These are phyloP conservation scores for Chlamydomonas sp. DNA, from an alignment of 139 green algal species.

Conservation along the genomic window DNA sequence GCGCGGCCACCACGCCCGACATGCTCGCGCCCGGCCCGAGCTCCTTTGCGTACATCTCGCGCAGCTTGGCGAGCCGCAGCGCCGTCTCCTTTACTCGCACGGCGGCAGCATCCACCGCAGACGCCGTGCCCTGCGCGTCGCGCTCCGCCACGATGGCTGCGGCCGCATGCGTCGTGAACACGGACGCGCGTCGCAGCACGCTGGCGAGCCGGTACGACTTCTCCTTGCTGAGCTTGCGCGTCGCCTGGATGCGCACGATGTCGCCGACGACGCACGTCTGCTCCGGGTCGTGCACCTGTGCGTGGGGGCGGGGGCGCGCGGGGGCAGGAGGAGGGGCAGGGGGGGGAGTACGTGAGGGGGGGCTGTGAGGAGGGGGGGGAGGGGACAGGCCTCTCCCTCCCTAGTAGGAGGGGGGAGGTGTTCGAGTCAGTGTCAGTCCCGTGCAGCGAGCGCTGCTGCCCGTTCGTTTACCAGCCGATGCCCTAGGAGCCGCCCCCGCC, in stretches of 20 bases:
- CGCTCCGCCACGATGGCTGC: not conserved
- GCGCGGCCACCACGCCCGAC: no score
- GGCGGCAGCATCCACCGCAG: constrained; percentile 4
- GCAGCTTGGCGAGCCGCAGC: constrained; percentile 11
- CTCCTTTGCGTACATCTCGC: constrained; percentile 21
- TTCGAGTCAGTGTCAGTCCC: not conserved
- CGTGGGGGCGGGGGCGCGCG: not conserved
- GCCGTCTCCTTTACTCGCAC: constrained; percentile 1
- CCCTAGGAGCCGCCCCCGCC: no score
- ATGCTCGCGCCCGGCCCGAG: no score
- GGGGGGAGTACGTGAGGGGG: not conserved
- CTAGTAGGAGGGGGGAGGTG: not conserved
- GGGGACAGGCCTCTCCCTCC: not conserved
- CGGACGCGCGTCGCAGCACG: constrained; percentile 26
- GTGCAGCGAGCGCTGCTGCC: not conserved
- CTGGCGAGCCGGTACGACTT: constrained; percentile 38
- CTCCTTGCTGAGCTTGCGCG: constrained; percentile 38
- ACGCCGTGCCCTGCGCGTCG: not conserved
- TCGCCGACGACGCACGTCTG: constrained; percentile 44
- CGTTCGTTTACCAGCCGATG: not conserved
- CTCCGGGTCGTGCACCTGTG: constrained; percentile 39
- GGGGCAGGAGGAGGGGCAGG: not conserved
- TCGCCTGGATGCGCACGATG: constrained; percentile 38
- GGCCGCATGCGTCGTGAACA: constrained; percentile 23
- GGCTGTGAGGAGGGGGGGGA: not conserved